Conservation (phyloP, 2,329 filamentous ascomycete genomes). For the Aspergillus sergii region DNA sequence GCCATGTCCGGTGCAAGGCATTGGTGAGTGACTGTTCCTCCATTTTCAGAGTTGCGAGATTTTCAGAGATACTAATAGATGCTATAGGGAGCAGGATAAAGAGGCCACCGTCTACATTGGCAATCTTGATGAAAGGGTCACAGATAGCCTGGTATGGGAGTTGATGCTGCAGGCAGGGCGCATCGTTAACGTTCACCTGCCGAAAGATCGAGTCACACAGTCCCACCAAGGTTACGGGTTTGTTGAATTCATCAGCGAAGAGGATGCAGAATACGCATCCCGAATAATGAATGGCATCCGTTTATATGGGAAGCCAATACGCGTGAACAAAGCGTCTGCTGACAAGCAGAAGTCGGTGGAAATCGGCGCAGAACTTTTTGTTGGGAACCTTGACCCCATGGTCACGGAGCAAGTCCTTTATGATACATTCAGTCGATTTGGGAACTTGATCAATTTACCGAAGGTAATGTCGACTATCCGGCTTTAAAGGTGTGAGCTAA, state of each 20-base stretch:
- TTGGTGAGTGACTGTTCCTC: conserved; percentile 58
- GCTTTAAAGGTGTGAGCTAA: conserved; percentile 27
- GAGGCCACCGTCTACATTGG: conserved; percentile 97
- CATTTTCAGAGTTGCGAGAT: not conserved
- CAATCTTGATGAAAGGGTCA: conserved; percentile 95
- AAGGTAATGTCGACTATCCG: conserved; percentile 61
- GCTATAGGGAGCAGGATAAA: conserved; percentile 89
- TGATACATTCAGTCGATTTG: conserved; percentile 93
- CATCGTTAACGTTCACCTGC: conserved; percentile 96
- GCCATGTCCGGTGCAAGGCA: conserved; percentile 74
- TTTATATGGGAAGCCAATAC: conserved; percentile 89
- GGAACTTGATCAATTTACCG: conserved; percentile 77
- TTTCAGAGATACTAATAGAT: conserved; percentile 18
- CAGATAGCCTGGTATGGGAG: conserved; percentile 90
- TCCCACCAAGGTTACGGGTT: conserved; percentile 98
- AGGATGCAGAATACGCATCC: conserved; percentile 94
- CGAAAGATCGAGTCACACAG: conserved; percentile 96
- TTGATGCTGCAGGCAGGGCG: conserved; percentile 97
- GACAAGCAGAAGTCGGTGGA: conserved; percentile 94
- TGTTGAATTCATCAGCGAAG: conserved; percentile 94
- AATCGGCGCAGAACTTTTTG: conserved; percentile 94
- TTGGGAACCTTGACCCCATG: conserved; percentile 92
- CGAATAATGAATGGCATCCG: conserved; percentile 96
- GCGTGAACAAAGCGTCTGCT: conserved; percentile 91
- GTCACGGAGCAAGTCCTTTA: conserved; percentile 95